These are phyloP conservation scores for Dryas octopetala DNA, from an alignment of 306 rosid genomes.

Conservation along the genomic window DNA sequence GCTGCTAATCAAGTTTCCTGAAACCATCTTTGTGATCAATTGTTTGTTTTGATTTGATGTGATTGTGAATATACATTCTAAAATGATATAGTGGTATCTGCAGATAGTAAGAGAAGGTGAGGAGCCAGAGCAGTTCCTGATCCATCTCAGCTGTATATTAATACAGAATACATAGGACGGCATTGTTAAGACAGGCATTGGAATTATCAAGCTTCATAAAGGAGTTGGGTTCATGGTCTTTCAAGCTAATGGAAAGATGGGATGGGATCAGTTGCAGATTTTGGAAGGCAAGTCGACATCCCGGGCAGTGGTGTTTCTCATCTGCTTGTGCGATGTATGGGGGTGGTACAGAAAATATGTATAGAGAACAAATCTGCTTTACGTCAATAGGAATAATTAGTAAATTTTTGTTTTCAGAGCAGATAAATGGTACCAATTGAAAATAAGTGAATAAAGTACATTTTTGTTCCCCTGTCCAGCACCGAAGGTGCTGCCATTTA, in stretches of 20 bases:
- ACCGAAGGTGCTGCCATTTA: conserved; percentile 15
- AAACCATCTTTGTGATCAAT: not conserved
- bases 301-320: conserved; percentile 32
- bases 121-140: conserved; percentile 47
- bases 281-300: conserved; percentile 35
- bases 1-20: not conserved
- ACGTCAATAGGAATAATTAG: conserved; percentile 12
- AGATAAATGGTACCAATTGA: not conserved
- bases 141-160: conserved; percentile 23
- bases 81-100: not conserved
- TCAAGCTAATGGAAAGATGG: conserved; percentile 3
- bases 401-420: conserved; percentile 14
- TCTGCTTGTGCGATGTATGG: conserved; percentile 48
- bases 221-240: not conserved
- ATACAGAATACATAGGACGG: conserved; percentile 3
- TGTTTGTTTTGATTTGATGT: not conserved
- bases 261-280: conserved; percentile 12
- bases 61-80: conserved; percentile 4
- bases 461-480: not conserved
- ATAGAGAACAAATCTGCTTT: conserved; percentile 26
- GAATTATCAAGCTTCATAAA: not conserved
- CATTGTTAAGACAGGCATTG: not conserved
- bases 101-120: conserved; percentile 52
- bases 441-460: conserved; percentile 2
- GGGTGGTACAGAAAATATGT: conserved; percentile 26